Evolutionary conservation across 192 early-diverging fungal genomes (phyloP).

Genomic region (Backusella liffmaniae): DNA sequence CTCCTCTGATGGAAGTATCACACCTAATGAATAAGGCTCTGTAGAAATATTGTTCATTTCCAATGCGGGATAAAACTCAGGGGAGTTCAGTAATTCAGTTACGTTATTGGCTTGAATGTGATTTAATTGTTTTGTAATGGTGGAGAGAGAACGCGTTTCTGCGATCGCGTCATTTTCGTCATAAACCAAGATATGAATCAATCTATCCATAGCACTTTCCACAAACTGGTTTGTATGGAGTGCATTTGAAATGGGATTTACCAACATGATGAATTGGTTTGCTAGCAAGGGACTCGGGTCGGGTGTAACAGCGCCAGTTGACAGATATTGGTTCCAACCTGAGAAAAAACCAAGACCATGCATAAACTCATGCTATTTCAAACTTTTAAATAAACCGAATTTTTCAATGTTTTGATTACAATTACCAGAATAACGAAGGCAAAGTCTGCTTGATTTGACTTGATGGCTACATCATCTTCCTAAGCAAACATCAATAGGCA

Average conservation of each 20-base stretch:
- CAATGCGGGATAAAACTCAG: neutral
- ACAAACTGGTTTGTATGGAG: conserved; percentile 16
- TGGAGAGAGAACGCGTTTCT: neutral
- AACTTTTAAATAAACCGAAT: neutral
- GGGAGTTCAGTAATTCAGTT: neutral
- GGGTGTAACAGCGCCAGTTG: conserved; percentile 26
- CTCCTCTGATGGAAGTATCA: neutral
- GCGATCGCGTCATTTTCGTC: neutral
- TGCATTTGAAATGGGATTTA: conserved; percentile 4
- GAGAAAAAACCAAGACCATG: conserved; percentile 42
- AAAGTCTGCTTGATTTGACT: conserved; percentile 33
- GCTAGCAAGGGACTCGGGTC: conserved; percentile 19
- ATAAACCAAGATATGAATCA: conserved; percentile 15
- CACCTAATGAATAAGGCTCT: neutral
- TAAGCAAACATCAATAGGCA: neutral
- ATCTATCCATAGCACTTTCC: conserved; percentile 34
- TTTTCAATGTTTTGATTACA: neutral
- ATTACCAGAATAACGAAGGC: conserved; percentile 36
- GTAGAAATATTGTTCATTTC: conserved; percentile 4
- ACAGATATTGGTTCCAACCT: conserved; percentile 25
- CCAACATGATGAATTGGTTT: neutral
- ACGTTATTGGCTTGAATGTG: neutral
- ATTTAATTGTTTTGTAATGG: conserved; percentile 1
- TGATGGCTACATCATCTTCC: conserved; percentile 25
- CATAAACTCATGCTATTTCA: conserved; percentile 37